Evolutionary conservation across 164 flowering plant species (phyloP).

Genomic region (Cinnamomum micranthum): DNA sequence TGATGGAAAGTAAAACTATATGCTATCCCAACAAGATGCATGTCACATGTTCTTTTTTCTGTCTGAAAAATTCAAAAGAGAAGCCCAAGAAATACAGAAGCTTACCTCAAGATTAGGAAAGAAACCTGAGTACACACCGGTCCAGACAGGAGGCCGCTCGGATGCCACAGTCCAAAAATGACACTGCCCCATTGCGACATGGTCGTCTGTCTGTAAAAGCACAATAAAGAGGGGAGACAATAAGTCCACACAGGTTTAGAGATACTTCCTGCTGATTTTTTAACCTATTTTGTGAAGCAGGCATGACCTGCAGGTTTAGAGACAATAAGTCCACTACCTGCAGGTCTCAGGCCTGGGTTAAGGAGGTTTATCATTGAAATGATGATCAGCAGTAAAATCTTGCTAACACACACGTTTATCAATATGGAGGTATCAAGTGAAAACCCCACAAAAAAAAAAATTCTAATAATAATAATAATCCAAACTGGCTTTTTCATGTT

Average conservation of each 20-base stretch:
- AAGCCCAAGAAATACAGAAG: neutral
- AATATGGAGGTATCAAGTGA: too few species aligned
- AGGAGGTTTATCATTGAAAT: neutral
- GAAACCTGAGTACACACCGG: constrained; percentile 35
- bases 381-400: neutral
- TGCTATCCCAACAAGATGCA: neutral
- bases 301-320: neutral
- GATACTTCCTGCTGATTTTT: neutral
- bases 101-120: constrained; percentile 49
- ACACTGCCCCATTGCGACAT: constrained; percentile 16
- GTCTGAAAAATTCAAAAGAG: neutral
- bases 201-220: constrained; percentile 33
- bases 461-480: too few species aligned
- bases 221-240: neutral
- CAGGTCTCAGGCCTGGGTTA: neutral
- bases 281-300: neutral
- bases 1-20: neutral
- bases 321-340: neutral
- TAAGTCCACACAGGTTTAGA: neutral
- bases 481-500: neutral
- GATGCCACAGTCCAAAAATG: constrained; percentile 30
- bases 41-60: neutral
- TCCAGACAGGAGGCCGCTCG: constrained; percentile 30
- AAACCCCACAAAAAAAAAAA: too few species aligned
- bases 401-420: neutral